A percentile compares a stretch with the other conserved stretches of the same genome.
Evolutionary conservation across 2,329 filamentous ascomycete genomes (phyloP).

Genomic region (Metarhizium rileyi): DNA sequence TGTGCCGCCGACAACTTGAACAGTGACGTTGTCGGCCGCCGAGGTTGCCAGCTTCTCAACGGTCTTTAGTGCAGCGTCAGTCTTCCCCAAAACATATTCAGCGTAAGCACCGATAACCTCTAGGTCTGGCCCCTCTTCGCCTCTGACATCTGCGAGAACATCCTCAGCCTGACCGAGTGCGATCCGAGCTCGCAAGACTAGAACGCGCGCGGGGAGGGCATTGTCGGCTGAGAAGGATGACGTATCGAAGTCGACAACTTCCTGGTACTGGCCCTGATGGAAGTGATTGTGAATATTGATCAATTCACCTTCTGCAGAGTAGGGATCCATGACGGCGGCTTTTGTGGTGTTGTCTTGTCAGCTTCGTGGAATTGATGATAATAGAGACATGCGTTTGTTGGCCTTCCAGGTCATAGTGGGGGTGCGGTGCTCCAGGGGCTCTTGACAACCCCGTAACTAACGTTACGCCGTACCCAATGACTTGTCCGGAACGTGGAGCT

Average conservation of each 20-base stretch:
- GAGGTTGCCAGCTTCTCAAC: constrained; percentile 59
- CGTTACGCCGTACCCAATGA: too few relatives aligned
- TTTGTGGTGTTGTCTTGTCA: constrained; percentile 6
- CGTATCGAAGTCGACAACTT: constrained; percentile 78
- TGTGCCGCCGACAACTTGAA: constrained; percentile 75
- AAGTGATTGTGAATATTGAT: constrained; percentile 64
- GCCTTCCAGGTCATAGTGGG: constrained; percentile 7
- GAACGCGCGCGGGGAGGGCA: constrained; percentile 62
- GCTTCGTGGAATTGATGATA: constrained; percentile 1
- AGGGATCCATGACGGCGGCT: constrained; percentile 53
- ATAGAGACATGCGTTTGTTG: constrained; percentile 7
- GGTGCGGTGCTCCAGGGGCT: not conserved
- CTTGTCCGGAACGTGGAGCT: too few relatives aligned
- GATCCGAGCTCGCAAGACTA: constrained; percentile 73
- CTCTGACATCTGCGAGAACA: constrained; percentile 60
- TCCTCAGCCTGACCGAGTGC: constrained; percentile 69
- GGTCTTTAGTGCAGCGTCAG: constrained; percentile 50
- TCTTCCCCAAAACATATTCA: constrained; percentile 49
- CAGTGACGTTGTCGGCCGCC: constrained; percentile 62
- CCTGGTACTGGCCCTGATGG: constrained; percentile 74
- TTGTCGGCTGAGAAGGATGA: constrained; percentile 72
- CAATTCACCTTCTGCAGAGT: constrained; percentile 61
- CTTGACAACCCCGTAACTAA: too few relatives aligned
- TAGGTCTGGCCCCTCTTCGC: constrained; percentile 60
- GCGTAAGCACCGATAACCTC: constrained; percentile 70